Evolutionary conservation across 202 grass and related monocot genomes (phyloP).

Genomic region (Zizania palustris): DNA sequence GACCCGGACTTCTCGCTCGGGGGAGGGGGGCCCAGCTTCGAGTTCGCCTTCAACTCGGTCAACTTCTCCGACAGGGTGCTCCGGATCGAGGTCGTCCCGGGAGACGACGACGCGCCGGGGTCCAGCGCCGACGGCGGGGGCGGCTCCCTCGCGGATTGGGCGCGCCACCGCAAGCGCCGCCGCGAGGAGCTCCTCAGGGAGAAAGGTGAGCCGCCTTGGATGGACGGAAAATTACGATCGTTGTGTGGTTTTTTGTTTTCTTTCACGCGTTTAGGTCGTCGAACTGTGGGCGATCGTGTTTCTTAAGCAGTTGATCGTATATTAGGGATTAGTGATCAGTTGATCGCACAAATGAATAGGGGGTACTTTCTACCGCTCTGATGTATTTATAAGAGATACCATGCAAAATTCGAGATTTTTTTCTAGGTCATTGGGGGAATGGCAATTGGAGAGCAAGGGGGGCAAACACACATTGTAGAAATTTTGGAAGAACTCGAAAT

Average conservation of each 20-base stretch:
- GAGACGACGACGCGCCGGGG: constrained; percentile 48
- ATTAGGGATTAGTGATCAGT: not conserved
- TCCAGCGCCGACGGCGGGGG: constrained; percentile 25
- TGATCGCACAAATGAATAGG: too few relatives aligned
- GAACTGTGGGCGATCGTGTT: not conserved
- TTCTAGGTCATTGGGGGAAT: not conserved
- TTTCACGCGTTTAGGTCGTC: not conserved
- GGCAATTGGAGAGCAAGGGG: not conserved
- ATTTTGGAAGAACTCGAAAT: not conserved
- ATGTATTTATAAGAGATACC: not conserved
- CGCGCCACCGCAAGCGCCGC: constrained; percentile 64
- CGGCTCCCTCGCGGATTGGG: constrained; percentile 67
- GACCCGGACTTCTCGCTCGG: constrained; percentile 63
- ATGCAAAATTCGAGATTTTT: not conserved
- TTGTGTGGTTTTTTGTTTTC: not conserved
- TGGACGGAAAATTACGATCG: not conserved
- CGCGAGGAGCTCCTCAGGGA: constrained; percentile 73
- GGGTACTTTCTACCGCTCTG: too few relatives aligned
- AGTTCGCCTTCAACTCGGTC: constrained; percentile 85
- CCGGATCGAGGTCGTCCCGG: constrained; percentile 68
- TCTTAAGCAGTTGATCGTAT: not conserved
- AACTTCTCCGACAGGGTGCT: constrained; percentile 43
- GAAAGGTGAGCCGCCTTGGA: constrained; percentile 55
- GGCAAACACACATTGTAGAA: not conserved
- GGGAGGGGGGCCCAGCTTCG: constrained; percentile 57